Base-by-base conservation (phyloP, 768 basidiomycete genomes). In the Strobilomyces echinocephalus region DNA sequence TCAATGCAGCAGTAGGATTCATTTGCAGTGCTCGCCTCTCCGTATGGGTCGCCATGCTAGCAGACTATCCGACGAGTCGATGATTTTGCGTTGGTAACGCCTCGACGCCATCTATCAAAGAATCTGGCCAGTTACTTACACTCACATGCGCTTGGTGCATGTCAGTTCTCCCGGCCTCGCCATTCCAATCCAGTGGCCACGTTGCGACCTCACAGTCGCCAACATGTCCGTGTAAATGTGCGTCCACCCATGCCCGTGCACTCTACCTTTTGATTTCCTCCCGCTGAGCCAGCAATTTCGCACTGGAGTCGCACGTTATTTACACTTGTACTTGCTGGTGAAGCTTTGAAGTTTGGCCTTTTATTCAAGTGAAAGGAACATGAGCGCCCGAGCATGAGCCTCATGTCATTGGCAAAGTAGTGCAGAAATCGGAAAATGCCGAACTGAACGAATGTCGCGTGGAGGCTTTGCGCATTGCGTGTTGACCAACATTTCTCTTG, bases 351-450 rank as follows among this genome's bases (percentile, higher is more conserved):
- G 24, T 24, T 24, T n/a, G n/a, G n/a, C n/a, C n/a, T n/a, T n/a
- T n/a, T 4, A 24, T 24, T 24, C 24, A 24, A 24, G 24, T 24
- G 4, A 24, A 24, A 24, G 24, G 24, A 24, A 24, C 24, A 4
- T 24, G 24, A 24, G 4, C 24, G 24, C 24, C 4, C 4, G 24
- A 24, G 24, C 9, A 30, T 30, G 30, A 30, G 7, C n/a, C n/a
- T n/a, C 30, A 30, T 30, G 30, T 30, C 30, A 9, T 30, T 30
- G 30, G 9, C 30, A 40, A 8, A 40, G 38, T 26, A 18, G 15
- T 30, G 41, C 58, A 58, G 58, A 45, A 30, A 42, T 56, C 63
- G 63, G 63, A 55, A 64, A 52, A 6, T 11, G n/a, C 63, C 63
- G 63, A 60, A 45, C 42, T 15, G 47, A 10, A 45, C 49, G 30